Conservation (phyloP, 805 yeast genomes). For the Tetrapisispora fleetii region DNA sequence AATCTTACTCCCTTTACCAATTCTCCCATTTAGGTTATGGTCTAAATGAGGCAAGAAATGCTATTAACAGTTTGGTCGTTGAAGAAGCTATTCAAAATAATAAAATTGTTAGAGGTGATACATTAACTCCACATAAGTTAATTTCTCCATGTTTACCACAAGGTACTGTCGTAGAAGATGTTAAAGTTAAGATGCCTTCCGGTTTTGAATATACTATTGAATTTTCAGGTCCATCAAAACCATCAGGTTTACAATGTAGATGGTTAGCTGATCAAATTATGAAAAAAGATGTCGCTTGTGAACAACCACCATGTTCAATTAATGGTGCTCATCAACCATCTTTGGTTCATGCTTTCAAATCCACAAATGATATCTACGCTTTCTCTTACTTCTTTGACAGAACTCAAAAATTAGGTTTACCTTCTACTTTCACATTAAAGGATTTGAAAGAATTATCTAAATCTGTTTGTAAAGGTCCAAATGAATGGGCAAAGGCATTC, state of each 20-base stretch:
- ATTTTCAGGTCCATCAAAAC: conserved; percentile 52
- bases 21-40: conserved; percentile 95
- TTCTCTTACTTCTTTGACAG: conserved; percentile 95
- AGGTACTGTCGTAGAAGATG: conserved; percentile 42
- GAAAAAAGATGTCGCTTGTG: conserved; percentile 75
- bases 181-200: conserved; percentile 46
- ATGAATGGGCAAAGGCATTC: conserved; percentile 46
- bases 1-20: conserved; percentile 76
- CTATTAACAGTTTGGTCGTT: conserved; percentile 61
- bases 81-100: conserved; percentile 37
- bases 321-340: conserved; percentile 97
- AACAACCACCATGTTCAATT: conserved; percentile 78
- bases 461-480: conserved; percentile 80
- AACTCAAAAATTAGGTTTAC: conserved; percentile 91
- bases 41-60: conserved; percentile 84
- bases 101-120: conserved; percentile 31
- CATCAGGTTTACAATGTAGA: conserved; percentile 72
- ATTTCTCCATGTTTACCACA: conserved; percentile 87
- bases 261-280: conserved; percentile 70
- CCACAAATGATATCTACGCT: conserved; percentile 68
- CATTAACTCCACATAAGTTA: conserved; percentile 38
- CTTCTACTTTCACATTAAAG: conserved; percentile 71
- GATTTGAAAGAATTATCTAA: conserved; percentile 77
- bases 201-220: conserved; percentile 42
- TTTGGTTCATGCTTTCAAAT: conserved; percentile 66